Evolutionary conservation across 2,329 filamentous ascomycete species (phyloP).

Genomic region (Colletotrichum chrysophilum): DNA sequence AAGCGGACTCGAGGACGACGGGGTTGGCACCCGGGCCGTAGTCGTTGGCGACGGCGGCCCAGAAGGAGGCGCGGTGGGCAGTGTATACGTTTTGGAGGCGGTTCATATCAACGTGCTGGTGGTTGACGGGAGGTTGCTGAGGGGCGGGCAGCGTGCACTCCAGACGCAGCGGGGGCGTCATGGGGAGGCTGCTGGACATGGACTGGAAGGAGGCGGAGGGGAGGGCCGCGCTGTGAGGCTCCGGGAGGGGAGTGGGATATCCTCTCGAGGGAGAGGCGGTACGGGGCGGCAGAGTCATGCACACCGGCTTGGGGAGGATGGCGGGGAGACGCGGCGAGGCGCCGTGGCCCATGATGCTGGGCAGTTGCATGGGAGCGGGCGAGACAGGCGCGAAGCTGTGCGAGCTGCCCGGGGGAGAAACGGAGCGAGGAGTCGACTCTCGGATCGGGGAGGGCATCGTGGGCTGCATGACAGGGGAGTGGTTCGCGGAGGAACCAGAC

Average conservation of each 20-base stretch:
- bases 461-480: constrained; percentile 55
- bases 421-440: constrained; percentile 51
- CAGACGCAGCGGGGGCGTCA: constrained; percentile 58
- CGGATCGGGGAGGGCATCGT: constrained; percentile 56
- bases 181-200: constrained; percentile 27
- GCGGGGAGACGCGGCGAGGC: constrained; percentile 59
- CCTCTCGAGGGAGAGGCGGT: constrained; percentile 39
- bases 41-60: constrained; percentile 73
- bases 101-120: constrained; percentile 62
- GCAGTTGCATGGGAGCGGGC: constrained; percentile 54
- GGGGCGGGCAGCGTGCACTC: constrained; percentile 59
- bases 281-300: constrained; percentile 49
- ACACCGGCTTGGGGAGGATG: constrained; percentile 70
- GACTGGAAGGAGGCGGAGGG: constrained; percentile 42
- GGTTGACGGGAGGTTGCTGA: constrained; percentile 34
- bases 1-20: constrained; percentile 72
- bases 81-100: constrained; percentile 75
- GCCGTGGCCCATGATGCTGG: constrained; percentile 55
- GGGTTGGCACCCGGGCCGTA: constrained; percentile 71
- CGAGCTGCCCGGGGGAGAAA: constrained; percentile 51
- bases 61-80: constrained; percentile 73
- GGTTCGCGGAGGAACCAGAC: constrained; percentile 63
- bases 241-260: constrained; percentile 47
- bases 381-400: constrained; percentile 50
- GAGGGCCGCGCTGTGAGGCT: constrained; percentile 51